phyloP scores from a whole-genome alignment of 2,329 filamentous ascomycete species.

The Zasmidium angulare region DNA sequence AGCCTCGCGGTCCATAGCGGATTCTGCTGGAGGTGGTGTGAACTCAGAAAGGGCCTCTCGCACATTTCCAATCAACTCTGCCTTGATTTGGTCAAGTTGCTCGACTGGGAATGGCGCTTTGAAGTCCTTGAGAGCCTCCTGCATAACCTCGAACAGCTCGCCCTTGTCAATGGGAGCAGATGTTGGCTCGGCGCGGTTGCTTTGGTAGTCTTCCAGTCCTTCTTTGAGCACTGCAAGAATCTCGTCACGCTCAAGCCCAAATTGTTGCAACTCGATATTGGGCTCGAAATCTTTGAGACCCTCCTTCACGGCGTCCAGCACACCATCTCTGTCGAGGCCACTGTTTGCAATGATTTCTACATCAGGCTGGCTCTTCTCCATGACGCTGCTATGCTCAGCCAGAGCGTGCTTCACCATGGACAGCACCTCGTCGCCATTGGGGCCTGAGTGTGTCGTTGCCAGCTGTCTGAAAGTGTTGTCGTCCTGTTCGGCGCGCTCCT shows the following conservation, averaged over 20 bases:
- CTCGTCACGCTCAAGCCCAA: conserved; percentile 86
- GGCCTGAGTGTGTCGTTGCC: conserved; percentile 42
- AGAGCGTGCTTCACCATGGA: conserved; percentile 76
- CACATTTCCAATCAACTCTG: conserved; percentile 81
- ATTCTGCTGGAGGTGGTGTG: conserved; percentile 49
- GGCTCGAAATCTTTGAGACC: conserved; percentile 95
- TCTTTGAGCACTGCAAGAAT: conserved; percentile 83
- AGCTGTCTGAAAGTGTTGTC: conserved; percentile 35
- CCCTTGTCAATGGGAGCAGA: conserved; percentile 68
- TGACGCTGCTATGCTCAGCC: conserved; percentile 59
- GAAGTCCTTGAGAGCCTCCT: conserved; percentile 82
- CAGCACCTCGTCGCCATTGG: conserved; percentile 74
- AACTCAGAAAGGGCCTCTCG: conserved; percentile 84
- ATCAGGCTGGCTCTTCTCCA: conserved; percentile 23
- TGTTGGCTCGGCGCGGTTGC: conserved; percentile 49
- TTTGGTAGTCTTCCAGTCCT: conserved; percentile 74
- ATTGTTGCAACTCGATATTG: conserved; percentile 85
- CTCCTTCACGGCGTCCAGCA: conserved; percentile 81
- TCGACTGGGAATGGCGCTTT: conserved; percentile 64
- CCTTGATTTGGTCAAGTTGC: conserved; percentile 64
- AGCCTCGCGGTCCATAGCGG: conserved; percentile 46
- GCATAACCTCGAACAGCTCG: conserved; percentile 80
- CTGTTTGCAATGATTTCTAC: conserved; percentile 23
- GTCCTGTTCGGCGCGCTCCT: conserved; percentile 64
- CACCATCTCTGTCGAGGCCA: conserved; percentile 64